A percentile compares a stretch with the other conserved stretches of the same genome.
These are phyloP conservation scores for Pythium sp. DNA, from an alignment of 352 stramenopile species.

Conservation along the genomic window DNA sequence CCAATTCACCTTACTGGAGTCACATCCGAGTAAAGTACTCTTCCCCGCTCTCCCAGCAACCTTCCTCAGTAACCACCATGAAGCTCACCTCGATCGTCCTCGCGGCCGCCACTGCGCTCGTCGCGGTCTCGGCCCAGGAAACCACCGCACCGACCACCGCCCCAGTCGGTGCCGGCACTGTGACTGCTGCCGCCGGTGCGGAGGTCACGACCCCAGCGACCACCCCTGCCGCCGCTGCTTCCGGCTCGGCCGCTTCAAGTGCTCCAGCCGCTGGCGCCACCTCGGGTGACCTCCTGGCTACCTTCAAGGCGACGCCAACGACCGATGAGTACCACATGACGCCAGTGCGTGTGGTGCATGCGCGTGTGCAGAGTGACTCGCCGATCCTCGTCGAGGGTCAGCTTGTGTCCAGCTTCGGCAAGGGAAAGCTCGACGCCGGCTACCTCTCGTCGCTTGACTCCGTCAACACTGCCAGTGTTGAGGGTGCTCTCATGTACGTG, in stretches of 20 bases:
- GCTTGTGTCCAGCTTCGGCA: constrained; percentile 63
- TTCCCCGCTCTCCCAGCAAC: background rate
- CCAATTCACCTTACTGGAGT: constrained; percentile 30
- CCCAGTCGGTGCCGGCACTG: constrained; percentile 2
- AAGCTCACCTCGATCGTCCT: constrained; percentile 27
- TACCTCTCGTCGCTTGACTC: constrained; percentile 62
- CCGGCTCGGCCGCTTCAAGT: background rate
- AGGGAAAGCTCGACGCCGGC: constrained; percentile 45
- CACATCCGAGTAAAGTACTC: constrained; percentile 25
- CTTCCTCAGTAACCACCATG: constrained; percentile 18
- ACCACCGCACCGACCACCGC: background rate
- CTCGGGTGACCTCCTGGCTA: background rate
- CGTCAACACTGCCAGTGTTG: constrained; percentile 72
- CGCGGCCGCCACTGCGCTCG: constrained; percentile 12
- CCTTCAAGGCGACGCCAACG: constrained; percentile 6
- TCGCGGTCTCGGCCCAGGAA: constrained; percentile 5
- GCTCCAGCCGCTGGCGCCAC: background rate
- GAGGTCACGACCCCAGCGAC: background rate
- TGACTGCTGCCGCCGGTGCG: background rate
- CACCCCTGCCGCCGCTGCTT: background rate
- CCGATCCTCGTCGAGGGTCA: constrained; percentile 50
- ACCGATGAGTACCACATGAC: constrained; percentile 48
- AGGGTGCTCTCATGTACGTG: constrained; percentile 78
- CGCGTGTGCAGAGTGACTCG: constrained; percentile 68
- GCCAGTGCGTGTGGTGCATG: constrained; percentile 56